phyloP scores from a whole-genome alignment of 176 grass and related monocot genomes.

The Bolboschoenus planiculmis region DNA sequence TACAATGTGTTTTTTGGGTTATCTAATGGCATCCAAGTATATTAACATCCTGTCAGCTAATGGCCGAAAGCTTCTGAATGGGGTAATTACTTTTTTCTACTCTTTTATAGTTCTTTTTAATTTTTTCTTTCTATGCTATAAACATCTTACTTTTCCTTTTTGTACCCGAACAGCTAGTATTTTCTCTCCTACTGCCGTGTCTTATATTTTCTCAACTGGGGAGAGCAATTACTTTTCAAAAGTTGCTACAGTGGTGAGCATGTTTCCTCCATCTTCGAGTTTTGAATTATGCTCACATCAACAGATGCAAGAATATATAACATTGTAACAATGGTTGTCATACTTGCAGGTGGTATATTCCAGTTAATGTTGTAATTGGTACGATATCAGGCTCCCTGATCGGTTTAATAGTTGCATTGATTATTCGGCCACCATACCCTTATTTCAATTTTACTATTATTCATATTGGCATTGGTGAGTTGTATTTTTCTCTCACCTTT shows the following conservation, averaged over 20 bases:
- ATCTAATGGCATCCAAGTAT: constrained; percentile 95
- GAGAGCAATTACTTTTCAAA: constrained; percentile 72
- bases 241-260: constrained; percentile 76
- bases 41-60: constrained; percentile 86
- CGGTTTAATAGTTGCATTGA: constrained; percentile 77
- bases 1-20: constrained; percentile 97
- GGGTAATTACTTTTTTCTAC: constrained; percentile 44
- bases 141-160: constrained; percentile 23
- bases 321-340: constrained; percentile 3
- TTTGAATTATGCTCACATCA: constrained; percentile 6
- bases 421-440: constrained; percentile 85
- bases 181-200: constrained; percentile 96
- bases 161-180: constrained; percentile 67
- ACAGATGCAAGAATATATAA: background rate
- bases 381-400: constrained; percentile 75
- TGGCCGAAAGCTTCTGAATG: constrained; percentile 87
- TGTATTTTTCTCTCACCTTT: background rate
- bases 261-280: constrained; percentile 7
- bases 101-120: constrained; percentile 23
- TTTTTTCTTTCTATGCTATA: background rate
- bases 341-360: constrained; percentile 96
- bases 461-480: constrained; percentile 89
- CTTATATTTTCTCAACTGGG: constrained; percentile 97
- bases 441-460: constrained; percentile 99
- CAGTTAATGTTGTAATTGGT: constrained; percentile 80